Percentiles rank a stretch among this genome's conserved stretches.
Evolutionary conservation across 148 eudicot species (phyloP).

Genomic region (Rheum nobile): DNA sequence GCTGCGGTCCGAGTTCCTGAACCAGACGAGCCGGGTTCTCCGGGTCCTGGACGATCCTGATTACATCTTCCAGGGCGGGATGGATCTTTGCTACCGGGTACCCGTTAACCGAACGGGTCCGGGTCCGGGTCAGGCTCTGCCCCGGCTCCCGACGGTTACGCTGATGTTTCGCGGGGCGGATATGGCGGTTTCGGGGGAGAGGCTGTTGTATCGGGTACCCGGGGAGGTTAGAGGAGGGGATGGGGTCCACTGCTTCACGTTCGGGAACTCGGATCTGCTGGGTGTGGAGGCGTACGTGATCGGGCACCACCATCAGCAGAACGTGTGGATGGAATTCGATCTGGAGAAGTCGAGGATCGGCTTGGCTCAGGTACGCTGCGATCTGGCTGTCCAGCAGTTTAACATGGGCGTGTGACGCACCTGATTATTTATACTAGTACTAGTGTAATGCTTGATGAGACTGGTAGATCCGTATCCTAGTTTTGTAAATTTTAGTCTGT

Average conservation of each 20-base stretch:
- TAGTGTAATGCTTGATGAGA: too few species aligned
- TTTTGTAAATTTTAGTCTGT: too few species aligned
- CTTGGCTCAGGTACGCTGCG: slow-evolving; percentile 29
- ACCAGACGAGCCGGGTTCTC: slow-evolving; percentile 22
- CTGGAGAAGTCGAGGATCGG: slow-evolving; percentile 36
- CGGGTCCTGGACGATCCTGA: slow-evolving; percentile 26
- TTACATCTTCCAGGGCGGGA: slow-evolving; percentile 27
- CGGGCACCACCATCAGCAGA: slow-evolving; percentile 39
- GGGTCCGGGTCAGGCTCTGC: slow-evolving; percentile 5
- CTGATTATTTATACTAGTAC: neutral
- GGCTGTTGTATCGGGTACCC: slow-evolving; percentile 28
- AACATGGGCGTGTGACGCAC: neutral
- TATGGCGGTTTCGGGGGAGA: slow-evolving; percentile 25
- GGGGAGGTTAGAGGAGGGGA: slow-evolving; percentile 23
- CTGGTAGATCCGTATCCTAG: neutral
- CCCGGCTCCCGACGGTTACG: slow-evolving; percentile 26
- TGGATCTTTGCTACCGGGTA: slow-evolving; percentile 33
- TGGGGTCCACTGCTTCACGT: slow-evolving; percentile 32
- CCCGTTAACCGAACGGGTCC: slow-evolving; percentile 12
- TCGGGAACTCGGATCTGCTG: slow-evolving; percentile 36
- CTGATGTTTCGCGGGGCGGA: slow-evolving; percentile 31
- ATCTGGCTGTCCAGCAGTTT: slow-evolving; percentile 26
- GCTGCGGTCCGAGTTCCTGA: slow-evolving; percentile 33
- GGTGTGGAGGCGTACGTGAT: slow-evolving; percentile 32
- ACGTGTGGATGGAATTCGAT: slow-evolving; percentile 44